These are phyloP conservation scores for Pelargonium nanum DNA, from an alignment of 345 rosid species.

Conservation along the genomic window DNA sequence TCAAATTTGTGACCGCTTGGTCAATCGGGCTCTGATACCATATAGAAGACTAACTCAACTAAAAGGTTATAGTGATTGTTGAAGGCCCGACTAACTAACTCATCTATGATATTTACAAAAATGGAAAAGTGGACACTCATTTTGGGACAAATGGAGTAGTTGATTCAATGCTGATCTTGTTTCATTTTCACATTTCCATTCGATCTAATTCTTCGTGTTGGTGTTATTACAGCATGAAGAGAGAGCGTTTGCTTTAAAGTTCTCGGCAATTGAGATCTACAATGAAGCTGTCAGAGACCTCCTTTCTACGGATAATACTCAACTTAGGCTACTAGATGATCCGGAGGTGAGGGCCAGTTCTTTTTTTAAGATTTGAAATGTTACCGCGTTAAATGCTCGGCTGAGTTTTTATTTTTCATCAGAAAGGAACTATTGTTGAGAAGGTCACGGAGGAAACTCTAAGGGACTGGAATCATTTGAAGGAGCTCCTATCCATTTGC, in stretches of 20 bases:
- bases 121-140: no score
- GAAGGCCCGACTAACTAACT: not conserved
- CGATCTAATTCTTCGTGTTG: not conserved
- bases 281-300: conserved; percentile 92
- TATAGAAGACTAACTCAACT: not conserved
- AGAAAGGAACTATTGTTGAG: conserved; percentile 89
- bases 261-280: conserved; percentile 95
- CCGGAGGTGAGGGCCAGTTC: conserved; percentile 54
- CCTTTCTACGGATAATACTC: conserved; percentile 51
- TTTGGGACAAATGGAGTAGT: no score
- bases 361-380: not conserved
- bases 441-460: conserved; percentile 69
- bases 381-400: not conserved
- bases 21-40: not conserved
- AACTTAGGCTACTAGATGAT: conserved; percentile 85
- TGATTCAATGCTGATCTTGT: no score
- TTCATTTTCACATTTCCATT: no score
- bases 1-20: not conserved
- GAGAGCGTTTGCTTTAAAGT: conserved; percentile 83
- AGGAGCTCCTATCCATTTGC: conserved; percentile 75
- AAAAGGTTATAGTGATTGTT: not conserved
- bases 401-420: conserved; percentile 18
- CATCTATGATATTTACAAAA: no score
- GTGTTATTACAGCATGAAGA: conserved; percentile 57
- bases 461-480: conserved; percentile 78